A percentile compares a stretch with the other conserved stretches of the same genome.
Evolutionary conservation across 78 protist genomes (phyloP).

Genomic region (Creolimax fragrantissima): DNA sequence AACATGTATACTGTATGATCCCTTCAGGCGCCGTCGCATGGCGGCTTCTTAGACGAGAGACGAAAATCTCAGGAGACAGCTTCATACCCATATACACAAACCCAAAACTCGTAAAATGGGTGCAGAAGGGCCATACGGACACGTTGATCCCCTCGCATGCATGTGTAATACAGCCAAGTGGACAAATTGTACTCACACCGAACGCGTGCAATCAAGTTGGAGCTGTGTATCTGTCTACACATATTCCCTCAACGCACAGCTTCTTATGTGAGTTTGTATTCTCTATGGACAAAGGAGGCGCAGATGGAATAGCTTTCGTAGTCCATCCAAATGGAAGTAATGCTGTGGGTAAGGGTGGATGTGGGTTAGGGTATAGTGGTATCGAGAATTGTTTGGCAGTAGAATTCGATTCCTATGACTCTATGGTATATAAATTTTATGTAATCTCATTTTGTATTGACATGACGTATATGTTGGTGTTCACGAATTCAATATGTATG

Average conservation of each 20-base stretch:
- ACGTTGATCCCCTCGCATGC: not conserved
- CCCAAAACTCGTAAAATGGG: not conserved
- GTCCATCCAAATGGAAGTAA: not conserved
- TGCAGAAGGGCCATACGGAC: not conserved
- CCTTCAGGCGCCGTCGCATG: not conserved
- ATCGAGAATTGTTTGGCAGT: conserved; percentile 1
- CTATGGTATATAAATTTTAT: not conserved
- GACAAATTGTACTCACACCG: not conserved
- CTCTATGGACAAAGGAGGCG: not conserved
- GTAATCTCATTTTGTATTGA: not conserved
- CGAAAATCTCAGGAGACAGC: not conserved
- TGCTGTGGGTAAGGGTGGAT: not conserved
- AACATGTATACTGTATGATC: not conserved
- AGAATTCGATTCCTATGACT: conserved; percentile 14
- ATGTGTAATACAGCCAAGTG: not conserved
- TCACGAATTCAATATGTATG: not conserved
- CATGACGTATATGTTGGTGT: not conserved
- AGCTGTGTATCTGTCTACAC: not conserved
- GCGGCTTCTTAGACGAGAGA: not conserved
- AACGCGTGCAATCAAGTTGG: not conserved
- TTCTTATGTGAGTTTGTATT: not conserved
- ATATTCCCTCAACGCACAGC: not conserved
- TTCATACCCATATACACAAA: not conserved
- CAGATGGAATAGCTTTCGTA: not conserved
- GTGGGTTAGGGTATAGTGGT: not conserved